These are phyloP conservation scores for Ramaria rubella DNA, from an alignment of 768 basidiomycete genomes.

Conservation along the genomic window DNA sequence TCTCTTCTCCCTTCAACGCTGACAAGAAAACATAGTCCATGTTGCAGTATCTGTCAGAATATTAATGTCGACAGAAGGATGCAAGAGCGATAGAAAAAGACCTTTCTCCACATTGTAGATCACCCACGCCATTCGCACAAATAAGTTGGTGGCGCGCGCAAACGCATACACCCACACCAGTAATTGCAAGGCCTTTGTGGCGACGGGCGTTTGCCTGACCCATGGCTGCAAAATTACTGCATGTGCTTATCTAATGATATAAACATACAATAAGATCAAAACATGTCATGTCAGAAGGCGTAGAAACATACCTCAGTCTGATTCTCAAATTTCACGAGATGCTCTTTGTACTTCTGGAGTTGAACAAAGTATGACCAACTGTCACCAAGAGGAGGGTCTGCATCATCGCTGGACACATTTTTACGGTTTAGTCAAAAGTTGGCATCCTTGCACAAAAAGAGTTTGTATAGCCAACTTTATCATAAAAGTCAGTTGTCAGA, in stretches of 20 bases:
- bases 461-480: neutral
- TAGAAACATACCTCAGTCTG: neutral
- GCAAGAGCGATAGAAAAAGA: conserved; percentile 11
- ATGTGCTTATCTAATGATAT: neutral
- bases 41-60: conserved; percentile 19
- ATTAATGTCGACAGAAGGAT: neutral
- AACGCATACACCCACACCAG: conserved; percentile 23
- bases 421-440: conserved; percentile 28
- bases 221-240: neutral
- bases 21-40: conserved; percentile 27
- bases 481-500: neutral
- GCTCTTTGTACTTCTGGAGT: conserved; percentile 11
- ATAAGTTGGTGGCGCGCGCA: conserved; percentile 25
- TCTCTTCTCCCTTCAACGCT: conserved; percentile 10
- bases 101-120: conserved; percentile 30
- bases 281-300: neutral
- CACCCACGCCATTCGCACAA: conserved; percentile 26
- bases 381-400: conserved; percentile 14
- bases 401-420: conserved; percentile 13
- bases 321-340: neutral
- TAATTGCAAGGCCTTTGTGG: conserved; percentile 21
- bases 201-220: conserved; percentile 10
- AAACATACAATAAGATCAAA: neutral
- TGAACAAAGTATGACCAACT: conserved; percentile 23
- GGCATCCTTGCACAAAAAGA: conserved; percentile 23